Evolutionary conservation across 331 rosid species (phyloP).

Genomic region (Pyrus hybrid): DNA sequence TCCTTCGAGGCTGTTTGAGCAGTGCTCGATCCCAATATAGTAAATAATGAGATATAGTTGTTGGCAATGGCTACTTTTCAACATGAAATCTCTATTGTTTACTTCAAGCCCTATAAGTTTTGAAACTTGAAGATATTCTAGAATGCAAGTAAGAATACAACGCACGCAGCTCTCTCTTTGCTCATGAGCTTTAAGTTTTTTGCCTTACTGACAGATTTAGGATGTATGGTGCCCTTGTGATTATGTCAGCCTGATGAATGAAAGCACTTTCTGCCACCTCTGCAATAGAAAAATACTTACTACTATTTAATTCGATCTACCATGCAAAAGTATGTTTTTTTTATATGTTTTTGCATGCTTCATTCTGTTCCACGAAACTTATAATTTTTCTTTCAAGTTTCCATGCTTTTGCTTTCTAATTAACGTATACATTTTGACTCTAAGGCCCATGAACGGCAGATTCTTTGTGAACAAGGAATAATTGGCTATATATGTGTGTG

Average conservation of each 20-base stretch:
- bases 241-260: slow-evolving; percentile 30
- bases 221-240: neutral
- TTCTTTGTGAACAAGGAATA: neutral
- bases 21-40: no score
- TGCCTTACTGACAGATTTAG: neutral
- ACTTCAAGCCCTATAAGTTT: neutral
- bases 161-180: neutral
- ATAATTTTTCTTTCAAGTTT: neutral
- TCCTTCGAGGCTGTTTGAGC: no score
- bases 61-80: no score
- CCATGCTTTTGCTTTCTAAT: neutral
- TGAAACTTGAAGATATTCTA: neutral
- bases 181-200: neutral
- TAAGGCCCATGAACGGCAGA: neutral
- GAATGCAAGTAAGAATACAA: neutral
- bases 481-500: no score
- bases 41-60: no score
- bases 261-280: neutral
- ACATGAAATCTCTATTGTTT: neutral
- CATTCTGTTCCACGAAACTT: neutral
- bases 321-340: neutral
- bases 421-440: neutral
- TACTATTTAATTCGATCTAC: no score
- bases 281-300: no score
- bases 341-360: neutral